phyloP scores from a whole-genome alignment of 371 early-diverging fungal species.

The Batkoa obscura region DNA sequence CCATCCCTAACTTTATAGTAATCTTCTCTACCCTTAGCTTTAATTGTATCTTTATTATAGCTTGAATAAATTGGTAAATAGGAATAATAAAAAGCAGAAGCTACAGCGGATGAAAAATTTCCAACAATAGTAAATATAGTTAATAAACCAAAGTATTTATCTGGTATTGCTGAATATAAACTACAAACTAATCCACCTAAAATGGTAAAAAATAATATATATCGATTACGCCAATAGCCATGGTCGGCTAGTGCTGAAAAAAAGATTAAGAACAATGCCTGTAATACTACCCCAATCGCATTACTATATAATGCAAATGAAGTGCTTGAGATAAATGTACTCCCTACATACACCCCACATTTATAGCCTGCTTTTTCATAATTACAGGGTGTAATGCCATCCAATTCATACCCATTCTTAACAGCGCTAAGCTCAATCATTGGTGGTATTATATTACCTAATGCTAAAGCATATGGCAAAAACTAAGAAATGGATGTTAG shows the following conservation, averaged over 20 bases:
- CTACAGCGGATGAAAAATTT: slow-evolving; percentile 24
- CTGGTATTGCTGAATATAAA: slow-evolving; percentile 13
- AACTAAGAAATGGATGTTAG: too few relatives aligned
- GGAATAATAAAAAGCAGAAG: slow-evolving; percentile 32
- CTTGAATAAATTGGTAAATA: slow-evolving; percentile 31
- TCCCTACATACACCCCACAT: neutral
- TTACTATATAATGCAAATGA: neutral
- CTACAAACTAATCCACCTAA: slow-evolving; percentile 16
- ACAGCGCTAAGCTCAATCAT: neutral
- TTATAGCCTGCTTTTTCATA: neutral
- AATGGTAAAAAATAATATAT: slow-evolving; percentile 11
- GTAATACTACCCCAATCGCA: slow-evolving; percentile 18
- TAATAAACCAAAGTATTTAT: slow-evolving; percentile 17
- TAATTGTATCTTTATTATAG: too few relatives aligned
- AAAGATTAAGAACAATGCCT: slow-evolving; percentile 32
- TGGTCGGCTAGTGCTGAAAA: slow-evolving; percentile 40
- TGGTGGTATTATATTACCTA: neutral
- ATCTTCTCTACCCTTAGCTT: too few relatives aligned
- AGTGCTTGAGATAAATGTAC: neutral
- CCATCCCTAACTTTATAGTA: slow-evolving; percentile 10
- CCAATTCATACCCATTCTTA: neutral
- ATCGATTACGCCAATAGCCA: slow-evolving; percentile 25
- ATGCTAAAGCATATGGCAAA: neutral
- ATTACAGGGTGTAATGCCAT: neutral
- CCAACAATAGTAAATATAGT: slow-evolving; percentile 21